Conservation (phyloP, 177 flowering plant genomes). For the Telopea speciosissima region DNA sequence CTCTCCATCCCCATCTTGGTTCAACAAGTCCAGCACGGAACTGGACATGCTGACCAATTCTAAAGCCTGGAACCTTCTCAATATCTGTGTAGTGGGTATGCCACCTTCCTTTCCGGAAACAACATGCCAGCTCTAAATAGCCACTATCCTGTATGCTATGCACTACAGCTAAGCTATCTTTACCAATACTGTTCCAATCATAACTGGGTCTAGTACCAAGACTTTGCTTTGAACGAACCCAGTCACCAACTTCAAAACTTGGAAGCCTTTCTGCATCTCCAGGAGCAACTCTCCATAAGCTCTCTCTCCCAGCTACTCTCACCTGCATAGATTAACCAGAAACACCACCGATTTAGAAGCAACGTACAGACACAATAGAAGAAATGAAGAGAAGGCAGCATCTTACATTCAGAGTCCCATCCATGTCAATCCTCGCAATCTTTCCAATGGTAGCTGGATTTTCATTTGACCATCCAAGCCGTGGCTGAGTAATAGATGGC, state of each 20-base stretch:
- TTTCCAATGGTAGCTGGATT: conserved; percentile 86
- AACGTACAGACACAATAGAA: background rate
- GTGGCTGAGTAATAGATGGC: conserved; percentile 76
- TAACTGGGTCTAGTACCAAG: conserved; percentile 80
- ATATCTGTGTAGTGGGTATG: conserved; percentile 69
- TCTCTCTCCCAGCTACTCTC: conserved; percentile 63
- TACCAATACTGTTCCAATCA: conserved; percentile 82
- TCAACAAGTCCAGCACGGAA: conserved; percentile 70
- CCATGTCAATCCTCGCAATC: conserved; percentile 88
- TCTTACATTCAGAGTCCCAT: conserved; percentile 91
- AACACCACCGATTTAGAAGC: background rate
- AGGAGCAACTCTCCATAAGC: conserved; percentile 92
- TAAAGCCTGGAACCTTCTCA: conserved; percentile 67
- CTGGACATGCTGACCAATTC: conserved; percentile 76
- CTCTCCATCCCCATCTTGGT: conserved; percentile 99
- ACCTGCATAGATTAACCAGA: conserved; percentile 38
- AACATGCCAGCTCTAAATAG: conserved; percentile 81
- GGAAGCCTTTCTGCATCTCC: conserved; percentile 93
- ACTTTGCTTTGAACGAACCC: conserved; percentile 93
- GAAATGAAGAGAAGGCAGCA: background rate
- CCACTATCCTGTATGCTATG: conserved; percentile 81
- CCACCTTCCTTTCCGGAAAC: conserved; percentile 82
- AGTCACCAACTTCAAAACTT: conserved; percentile 96
- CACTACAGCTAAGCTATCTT: conserved; percentile 81
- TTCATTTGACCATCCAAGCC: conserved; percentile 98